phyloP scores from a whole-genome alignment of 2,329 filamentous ascomycete species.

The Stylonectria norvegica region DNA sequence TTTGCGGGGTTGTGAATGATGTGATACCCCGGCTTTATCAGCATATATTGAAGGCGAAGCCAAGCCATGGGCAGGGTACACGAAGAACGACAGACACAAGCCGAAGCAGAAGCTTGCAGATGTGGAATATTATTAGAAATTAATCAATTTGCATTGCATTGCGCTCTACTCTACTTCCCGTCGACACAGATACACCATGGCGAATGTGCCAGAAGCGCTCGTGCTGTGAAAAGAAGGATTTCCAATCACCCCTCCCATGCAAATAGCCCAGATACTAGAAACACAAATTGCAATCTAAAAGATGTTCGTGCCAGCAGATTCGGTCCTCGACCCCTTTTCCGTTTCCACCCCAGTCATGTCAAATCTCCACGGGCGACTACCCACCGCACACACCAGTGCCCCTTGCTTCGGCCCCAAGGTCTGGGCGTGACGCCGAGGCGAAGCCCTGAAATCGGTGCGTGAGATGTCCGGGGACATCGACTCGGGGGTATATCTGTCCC shows the following conservation, averaged over 20 bases:
- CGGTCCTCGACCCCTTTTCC: neutral
- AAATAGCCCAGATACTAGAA: conserved; percentile 9
- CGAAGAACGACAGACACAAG: no score
- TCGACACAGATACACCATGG: neutral
- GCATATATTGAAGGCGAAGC: no score
- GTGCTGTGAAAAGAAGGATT: neutral
- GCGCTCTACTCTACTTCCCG: neutral
- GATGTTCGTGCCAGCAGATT: neutral
- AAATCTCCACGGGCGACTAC: no score
- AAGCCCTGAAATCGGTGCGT: conserved; percentile 4
- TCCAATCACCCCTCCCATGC: conserved; percentile 11
- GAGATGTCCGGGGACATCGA: conserved; percentile 3
- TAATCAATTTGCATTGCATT: neutral
- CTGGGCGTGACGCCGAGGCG: conserved; percentile 9
- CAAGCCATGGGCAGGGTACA: neutral
- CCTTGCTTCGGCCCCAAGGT: conserved; percentile 4
- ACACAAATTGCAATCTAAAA: neutral
- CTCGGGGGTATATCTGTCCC: conserved; percentile 4
- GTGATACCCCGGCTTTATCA: neutral
- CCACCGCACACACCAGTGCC: conserved; percentile 3
- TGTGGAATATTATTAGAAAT: no score
- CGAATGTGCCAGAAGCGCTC: neutral
- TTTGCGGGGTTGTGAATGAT: neutral
- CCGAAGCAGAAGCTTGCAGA: no score
- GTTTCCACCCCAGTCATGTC: neutral